phyloP scores from a whole-genome alignment of 768 basidiomycete genomes.

The Trametes punicea region DNA sequence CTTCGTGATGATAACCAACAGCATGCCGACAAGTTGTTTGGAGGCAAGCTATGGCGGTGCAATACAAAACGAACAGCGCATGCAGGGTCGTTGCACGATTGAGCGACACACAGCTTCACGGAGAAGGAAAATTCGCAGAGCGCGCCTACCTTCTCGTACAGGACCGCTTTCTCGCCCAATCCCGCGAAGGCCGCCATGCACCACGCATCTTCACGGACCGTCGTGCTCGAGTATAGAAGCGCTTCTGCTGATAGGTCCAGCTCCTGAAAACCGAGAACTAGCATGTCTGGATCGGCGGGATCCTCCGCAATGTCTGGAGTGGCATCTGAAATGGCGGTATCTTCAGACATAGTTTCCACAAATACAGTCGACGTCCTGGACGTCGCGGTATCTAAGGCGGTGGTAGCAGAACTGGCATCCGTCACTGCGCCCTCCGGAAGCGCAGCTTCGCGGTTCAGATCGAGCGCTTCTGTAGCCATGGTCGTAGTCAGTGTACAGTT shows the following conservation, averaged over 20 bases:
- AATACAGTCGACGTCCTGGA: background rate
- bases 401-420: background rate
- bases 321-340: slow-evolving; percentile 14
- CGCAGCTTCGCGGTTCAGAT: background rate
- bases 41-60: slow-evolving; percentile 52
- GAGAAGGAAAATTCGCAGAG: background rate
- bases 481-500: background rate
- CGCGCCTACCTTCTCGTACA: slow-evolving; percentile 61
- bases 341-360: background rate
- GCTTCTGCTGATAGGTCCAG: slow-evolving; percentile 78
- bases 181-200: slow-evolving; percentile 58
- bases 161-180: slow-evolving; percentile 60
- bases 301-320: slow-evolving; percentile 14
- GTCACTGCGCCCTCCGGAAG: background rate
- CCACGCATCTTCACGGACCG: slow-evolving; percentile 71
- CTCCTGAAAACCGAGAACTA: slow-evolving; percentile 81
- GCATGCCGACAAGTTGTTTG: slow-evolving; percentile 80
- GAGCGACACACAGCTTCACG: background rate
- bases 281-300: slow-evolving; percentile 54
- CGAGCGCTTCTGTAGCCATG: background rate
- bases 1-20: slow-evolving; percentile 67
- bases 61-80: background rate
- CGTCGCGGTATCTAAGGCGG: background rate
- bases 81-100: background rate
- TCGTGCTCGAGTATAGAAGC: slow-evolving; percentile 63